Evolutionary conservation across 2,329 filamentous ascomycete genomes (phyloP).

Genomic region (Akanthomyces muscarius): DNA sequence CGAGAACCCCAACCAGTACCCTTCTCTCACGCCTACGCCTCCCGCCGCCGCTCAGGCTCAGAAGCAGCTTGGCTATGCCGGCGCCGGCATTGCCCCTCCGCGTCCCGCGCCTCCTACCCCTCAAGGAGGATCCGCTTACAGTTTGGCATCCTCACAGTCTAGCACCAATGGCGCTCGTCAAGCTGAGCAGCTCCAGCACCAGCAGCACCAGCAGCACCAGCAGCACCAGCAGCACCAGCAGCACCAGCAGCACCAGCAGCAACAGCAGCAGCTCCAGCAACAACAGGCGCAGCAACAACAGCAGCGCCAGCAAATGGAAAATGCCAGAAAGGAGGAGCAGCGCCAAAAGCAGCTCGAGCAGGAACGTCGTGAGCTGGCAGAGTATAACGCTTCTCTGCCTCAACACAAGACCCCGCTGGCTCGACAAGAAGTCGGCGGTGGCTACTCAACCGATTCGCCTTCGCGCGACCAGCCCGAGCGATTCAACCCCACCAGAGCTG

Average conservation of each 20-base stretch:
- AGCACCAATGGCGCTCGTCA: conserved; percentile 40
- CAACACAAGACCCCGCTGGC: conserved; percentile 76
- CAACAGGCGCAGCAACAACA: conserved; percentile 48
- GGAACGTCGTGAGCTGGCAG: conserved; percentile 74
- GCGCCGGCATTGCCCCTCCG: conserved; percentile 63
- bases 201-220: conserved; percentile 27
- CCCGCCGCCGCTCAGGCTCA: conserved; percentile 52
- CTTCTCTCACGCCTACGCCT: conserved; percentile 65
- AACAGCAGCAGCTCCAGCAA: conserved; percentile 44
- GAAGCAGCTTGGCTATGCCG: conserved; percentile 59
- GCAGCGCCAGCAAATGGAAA: conserved; percentile 54
- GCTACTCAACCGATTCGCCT: conserved; percentile 14
- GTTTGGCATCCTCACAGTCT: conserved; percentile 34
- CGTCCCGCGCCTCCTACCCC: conserved; percentile 54
- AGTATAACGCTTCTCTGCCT: conserved; percentile 84
- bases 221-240: conserved; percentile 42
- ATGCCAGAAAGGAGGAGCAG: conserved; percentile 51
- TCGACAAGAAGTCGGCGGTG: conserved; percentile 81
- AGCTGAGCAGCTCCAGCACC: conserved; percentile 36
- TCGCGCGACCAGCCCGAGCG: conserved; percentile 51
- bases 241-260: conserved; percentile 27
- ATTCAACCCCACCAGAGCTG: conserved; percentile 81
- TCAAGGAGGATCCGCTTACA: conserved; percentile 43
- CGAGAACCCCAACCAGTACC: conserved; percentile 65
- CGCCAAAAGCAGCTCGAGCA: conserved; percentile 55